Evolutionary conservation across 2,329 filamentous ascomycete species (phyloP).

Genomic region (Hypoxylon sp.): DNA sequence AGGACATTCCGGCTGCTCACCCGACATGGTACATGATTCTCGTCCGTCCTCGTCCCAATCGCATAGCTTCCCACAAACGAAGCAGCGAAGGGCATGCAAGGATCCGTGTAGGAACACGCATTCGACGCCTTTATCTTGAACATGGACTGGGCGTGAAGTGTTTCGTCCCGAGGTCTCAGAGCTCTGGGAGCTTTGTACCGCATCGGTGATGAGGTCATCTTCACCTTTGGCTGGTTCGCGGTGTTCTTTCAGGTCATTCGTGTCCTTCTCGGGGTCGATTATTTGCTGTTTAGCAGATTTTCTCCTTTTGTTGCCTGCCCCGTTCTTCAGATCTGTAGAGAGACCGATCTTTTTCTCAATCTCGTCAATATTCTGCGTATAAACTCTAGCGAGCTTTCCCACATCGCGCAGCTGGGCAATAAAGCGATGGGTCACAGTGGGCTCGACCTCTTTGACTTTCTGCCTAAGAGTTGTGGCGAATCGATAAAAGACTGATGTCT

Average conservation of each 20-base stretch:
- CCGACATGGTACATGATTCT: conserved; percentile 68
- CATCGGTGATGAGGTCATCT: conserved; percentile 35
- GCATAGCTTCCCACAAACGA: conserved; percentile 67
- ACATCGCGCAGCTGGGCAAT: conserved; percentile 74
- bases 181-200: conserved; percentile 37
- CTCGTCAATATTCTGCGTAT: conserved; percentile 81
- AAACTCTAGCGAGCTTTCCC: conserved; percentile 76
- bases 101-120: conserved; percentile 80
- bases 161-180: conserved; percentile 34
- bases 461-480: conserved; percentile 76
- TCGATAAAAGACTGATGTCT: conserved; percentile 77
- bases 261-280: conserved; percentile 42
- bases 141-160: conserved; percentile 37
- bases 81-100: conserved; percentile 73
- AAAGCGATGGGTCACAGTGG: conserved; percentile 75
- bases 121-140: conserved; percentile 63
- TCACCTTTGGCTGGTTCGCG: conserved; percentile 36
- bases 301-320: conserved; percentile 69
- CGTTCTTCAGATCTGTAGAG: conserved; percentile 69
- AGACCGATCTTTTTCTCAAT: conserved; percentile 78
- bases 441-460: conserved; percentile 71
- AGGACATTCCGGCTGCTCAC: conserved; percentile 75
- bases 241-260: conserved; percentile 48
- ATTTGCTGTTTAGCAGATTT: conserved; percentile 54
- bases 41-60: conserved; percentile 70